Base-by-base conservation (phyloP, 2,329 filamentous ascomycete genomes). In the Neofusicoccum cordaticola region DNA sequence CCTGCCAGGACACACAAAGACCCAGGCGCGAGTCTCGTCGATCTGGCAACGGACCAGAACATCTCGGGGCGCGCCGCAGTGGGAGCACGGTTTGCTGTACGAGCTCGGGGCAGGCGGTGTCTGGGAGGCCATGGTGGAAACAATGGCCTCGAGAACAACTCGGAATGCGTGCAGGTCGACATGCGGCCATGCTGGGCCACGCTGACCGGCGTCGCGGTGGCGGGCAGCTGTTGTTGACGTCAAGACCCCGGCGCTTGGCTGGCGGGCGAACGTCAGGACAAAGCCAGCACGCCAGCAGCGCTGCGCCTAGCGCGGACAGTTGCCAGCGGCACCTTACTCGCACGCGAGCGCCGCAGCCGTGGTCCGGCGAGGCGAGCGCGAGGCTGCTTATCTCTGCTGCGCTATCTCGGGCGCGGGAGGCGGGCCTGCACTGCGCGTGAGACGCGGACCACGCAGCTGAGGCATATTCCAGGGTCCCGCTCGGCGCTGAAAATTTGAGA, bases 21-120 rank as follows among this genome's bases (percentile, higher is more conserved):
- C 74, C 80, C 80, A 81, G 65, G 69, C 74, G 3, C 64, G 67
- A 1, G 73, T 74, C 0, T 71, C 68, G 68, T 81, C 78, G 63
- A 78, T 78, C 65, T 79, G 78, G 68, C 79, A 81, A 53, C 79
- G 78, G 2, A 82, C 73, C 0, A 81, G 74, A 2, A 82, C 72
- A 47, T 74, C 70, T 9, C 75, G 73, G 1, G 73, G 71, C 0
- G 68, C 75, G 15, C 69, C 65, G 69, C 80, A 82, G 13, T 81
- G 69, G 3, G 78, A 77, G 68, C 79, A 81, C 8, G 74, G 68
- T 68, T 81, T 81, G 9, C 71, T 56, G 62, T 71, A 71, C 47
- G 62, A 65, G 34, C 47, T 17, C 15, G 11, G n/a, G 41, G 47
- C 63, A 22, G 53, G 19, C 17, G 45, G 34, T 50, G 58, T 27